phyloP scores from a whole-genome alignment of 139 green algal species.

The Tetraselmis striata region DNA sequence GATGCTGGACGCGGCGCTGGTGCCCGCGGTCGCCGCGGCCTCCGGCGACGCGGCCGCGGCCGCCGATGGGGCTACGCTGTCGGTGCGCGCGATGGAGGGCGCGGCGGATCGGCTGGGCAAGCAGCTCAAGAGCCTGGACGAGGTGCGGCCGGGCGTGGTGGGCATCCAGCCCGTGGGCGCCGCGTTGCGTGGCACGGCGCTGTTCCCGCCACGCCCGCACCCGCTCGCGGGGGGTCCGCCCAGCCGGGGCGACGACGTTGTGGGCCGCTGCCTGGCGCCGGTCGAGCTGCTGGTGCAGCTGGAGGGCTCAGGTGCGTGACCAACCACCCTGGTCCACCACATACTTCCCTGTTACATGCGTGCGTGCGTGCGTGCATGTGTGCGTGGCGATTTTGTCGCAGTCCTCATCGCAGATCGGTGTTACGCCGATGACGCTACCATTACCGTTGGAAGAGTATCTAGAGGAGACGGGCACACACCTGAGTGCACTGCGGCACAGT shows the following conservation, averaged over 20 bases:
- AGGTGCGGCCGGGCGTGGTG: conserved; percentile 36
- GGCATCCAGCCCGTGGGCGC: conserved; percentile 52
- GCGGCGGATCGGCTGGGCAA: conserved; percentile 57
- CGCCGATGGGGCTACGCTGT: background rate
- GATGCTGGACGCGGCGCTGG: conserved; percentile 42
- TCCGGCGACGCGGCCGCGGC: background rate
- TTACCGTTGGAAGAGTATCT: no score
- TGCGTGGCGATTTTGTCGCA: no score
- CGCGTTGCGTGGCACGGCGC: conserved; percentile 40
- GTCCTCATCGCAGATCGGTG: no score
- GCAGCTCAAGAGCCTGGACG: conserved; percentile 52
- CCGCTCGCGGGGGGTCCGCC: conserved; percentile 39
- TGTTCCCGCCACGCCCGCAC: conserved; percentile 61
- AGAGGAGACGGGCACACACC: no score
- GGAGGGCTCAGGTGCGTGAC: conserved; percentile 75
- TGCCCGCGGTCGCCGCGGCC: background rate
- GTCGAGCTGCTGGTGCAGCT: conserved; percentile 68
- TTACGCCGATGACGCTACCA: no score
- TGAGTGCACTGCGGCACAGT: no score
- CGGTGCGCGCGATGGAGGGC: conserved; percentile 34
- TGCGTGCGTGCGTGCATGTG: no score
- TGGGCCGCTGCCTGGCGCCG: conserved; percentile 54
- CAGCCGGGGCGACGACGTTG: background rate
- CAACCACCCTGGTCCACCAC: no score
- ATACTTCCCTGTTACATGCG: no score